A percentile compares a stretch with the other conserved stretches of the same genome.
phyloP scores from a whole-genome alignment of 257 asterid species.

The Vinca minor region DNA sequence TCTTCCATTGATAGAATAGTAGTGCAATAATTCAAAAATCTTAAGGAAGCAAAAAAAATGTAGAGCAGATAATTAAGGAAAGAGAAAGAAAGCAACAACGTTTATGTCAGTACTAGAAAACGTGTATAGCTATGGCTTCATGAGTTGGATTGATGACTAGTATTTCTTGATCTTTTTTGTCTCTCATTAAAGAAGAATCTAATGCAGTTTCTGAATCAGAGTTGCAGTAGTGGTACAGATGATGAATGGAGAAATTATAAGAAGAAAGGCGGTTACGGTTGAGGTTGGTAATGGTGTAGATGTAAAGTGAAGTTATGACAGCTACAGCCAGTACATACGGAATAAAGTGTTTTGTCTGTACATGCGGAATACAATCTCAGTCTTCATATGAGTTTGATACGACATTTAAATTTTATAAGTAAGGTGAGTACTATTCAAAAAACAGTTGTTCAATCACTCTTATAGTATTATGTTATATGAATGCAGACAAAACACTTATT shows the following conservation, averaged over 20 bases:
- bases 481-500: too few relatives aligned
- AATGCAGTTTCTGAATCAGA: background rate
- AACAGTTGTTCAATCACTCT: too few relatives aligned
- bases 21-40: too few relatives aligned
- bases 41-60: background rate
- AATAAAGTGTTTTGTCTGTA: slow-evolving; percentile 12
- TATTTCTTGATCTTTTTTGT: too few relatives aligned
- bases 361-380: too few relatives aligned
- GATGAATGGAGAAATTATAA: background rate
- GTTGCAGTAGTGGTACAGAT: background rate
- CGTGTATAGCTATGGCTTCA: background rate
- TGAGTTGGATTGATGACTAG: background rate
- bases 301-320: slow-evolving; percentile 21
- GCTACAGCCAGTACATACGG: background rate
- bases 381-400: too few relatives aligned
- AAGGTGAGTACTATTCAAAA: too few relatives aligned
- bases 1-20: slow-evolving; percentile 19
- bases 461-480: too few relatives aligned
- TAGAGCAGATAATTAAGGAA: background rate
- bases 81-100: background rate
- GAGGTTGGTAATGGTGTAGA: background rate
- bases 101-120: background rate
- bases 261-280: background rate
- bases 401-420: too few relatives aligned
- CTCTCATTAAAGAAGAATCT: too few relatives aligned